Percentiles rank a stretch among this genome's conserved stretches.
These are phyloP conservation scores for Cornus florida DNA, from an alignment of 148 eudicot species.

Conservation along the genomic window DNA sequence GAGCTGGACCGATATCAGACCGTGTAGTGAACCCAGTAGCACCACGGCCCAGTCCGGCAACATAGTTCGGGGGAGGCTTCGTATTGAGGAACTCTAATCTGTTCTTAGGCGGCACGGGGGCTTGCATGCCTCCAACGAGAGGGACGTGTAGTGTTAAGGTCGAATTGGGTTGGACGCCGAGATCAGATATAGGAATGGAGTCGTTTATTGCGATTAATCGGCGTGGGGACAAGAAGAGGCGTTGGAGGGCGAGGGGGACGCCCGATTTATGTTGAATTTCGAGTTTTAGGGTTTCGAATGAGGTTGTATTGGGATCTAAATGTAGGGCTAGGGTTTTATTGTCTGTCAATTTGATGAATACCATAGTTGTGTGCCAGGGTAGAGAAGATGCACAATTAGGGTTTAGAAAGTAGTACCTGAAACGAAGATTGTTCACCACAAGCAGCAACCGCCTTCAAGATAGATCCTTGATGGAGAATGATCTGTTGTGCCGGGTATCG, in stretches of 20 bases:
- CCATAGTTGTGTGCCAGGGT: slow-evolving; percentile 31
- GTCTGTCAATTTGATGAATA: slow-evolving; percentile 44
- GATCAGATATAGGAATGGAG: slow-evolving; percentile 25
- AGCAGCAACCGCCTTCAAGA: too few relatives aligned
- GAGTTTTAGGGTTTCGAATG: slow-evolving; percentile 39
- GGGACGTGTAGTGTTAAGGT: slow-evolving; percentile 50
- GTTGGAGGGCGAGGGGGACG: slow-evolving; percentile 44
- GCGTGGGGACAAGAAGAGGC: slow-evolving; percentile 49
- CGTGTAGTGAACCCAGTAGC: slow-evolving; percentile 97
- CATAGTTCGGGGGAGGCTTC: slow-evolving; percentile 83
- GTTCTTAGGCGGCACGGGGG: slow-evolving; percentile 60
- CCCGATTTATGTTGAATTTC: slow-evolving; percentile 35
- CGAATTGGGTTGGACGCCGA: slow-evolving; percentile 49
- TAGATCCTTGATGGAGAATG: too few relatives aligned
- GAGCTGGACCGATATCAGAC: slow-evolving; percentile 95
- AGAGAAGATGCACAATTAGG: not conserved
- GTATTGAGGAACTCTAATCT: slow-evolving; percentile 68
- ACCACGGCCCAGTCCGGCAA: slow-evolving; percentile 96
- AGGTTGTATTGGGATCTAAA: slow-evolving; percentile 53
- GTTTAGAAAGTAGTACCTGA: not conserved
- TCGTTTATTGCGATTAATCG: slow-evolving; percentile 32
- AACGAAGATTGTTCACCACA: too few relatives aligned
- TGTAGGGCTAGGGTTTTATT: slow-evolving; percentile 54
- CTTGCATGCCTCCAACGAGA: slow-evolving; percentile 73
- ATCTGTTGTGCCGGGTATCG: too few relatives aligned